Evolutionary conservation across 2,329 filamentous ascomycete genomes (phyloP).

Genomic region (Macrophomina tecta): DNA sequence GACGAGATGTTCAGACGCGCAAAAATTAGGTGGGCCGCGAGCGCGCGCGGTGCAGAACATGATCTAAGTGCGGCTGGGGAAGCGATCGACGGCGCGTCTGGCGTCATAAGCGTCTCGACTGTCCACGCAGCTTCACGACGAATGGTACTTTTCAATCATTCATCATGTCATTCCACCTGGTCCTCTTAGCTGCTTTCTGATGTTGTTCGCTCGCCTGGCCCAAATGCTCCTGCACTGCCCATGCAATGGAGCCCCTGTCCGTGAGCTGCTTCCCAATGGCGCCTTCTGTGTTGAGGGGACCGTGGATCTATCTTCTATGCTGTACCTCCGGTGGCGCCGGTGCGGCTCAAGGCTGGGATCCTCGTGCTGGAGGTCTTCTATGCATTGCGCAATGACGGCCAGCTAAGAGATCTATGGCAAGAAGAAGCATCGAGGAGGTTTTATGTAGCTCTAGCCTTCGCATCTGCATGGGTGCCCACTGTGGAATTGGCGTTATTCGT

Average conservation of each 20-base stretch:
- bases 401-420: too few relatives aligned
- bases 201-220: conserved; percentile 14
- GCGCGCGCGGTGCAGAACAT: neutral
- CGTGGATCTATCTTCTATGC: conserved; percentile 44
- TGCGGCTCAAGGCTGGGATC: neutral
- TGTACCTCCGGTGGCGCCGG: conserved; percentile 44
- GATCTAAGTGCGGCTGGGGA: neutral
- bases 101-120: neutral
- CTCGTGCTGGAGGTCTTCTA: too few relatives aligned
- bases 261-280: conserved; percentile 49
- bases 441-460: too few relatives aligned
- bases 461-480: too few relatives aligned
- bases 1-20: neutral
- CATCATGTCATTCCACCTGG: neutral
- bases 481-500: too few relatives aligned
- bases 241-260: conserved; percentile 43
- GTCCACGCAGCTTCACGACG: too few relatives aligned
- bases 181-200: neutral
- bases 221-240: conserved; percentile 39
- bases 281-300: conserved; percentile 44
- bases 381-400: too few relatives aligned
- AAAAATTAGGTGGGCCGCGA: neutral
- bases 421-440: too few relatives aligned
- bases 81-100: neutral
- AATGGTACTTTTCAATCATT: too few relatives aligned